A percentile compares a stretch with the other conserved stretches of the same genome.
Evolutionary conservation across 805 yeast genomes (phyloP).

Genomic region (Spathaspora passalidarum): DNA sequence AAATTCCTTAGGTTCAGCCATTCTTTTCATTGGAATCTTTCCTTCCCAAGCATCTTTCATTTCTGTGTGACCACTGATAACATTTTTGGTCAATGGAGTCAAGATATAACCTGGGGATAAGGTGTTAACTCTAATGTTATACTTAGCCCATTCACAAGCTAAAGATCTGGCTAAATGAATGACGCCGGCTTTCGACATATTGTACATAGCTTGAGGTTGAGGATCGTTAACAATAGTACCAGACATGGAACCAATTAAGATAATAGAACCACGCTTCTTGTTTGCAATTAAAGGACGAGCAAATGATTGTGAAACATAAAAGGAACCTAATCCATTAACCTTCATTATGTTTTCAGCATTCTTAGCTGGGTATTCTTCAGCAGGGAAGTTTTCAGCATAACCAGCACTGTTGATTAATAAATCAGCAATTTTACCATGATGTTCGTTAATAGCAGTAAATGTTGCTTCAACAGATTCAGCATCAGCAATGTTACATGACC

Average conservation of each 20-base stretch:
- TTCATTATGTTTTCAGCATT: slow-evolving; percentile 67
- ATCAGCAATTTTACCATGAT: slow-evolving; percentile 60
- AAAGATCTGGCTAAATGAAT: slow-evolving; percentile 73
- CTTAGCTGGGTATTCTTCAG: slow-evolving; percentile 69
- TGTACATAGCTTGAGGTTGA: slow-evolving; percentile 76
- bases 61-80: slow-evolving; percentile 55
- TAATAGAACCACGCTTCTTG: slow-evolving; percentile 57
- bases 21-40: slow-evolving; percentile 71
- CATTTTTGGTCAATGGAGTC: slow-evolving; percentile 75
- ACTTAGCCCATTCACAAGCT: slow-evolving; percentile 81
- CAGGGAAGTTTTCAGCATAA: slow-evolving; percentile 76
- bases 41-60: slow-evolving; percentile 72
- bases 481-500: slow-evolving; percentile 74
- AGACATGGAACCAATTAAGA: slow-evolving; percentile 76
- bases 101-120: slow-evolving; percentile 78
- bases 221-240: slow-evolving; percentile 77
- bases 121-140: slow-evolving; percentile 73
- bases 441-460: slow-evolving; percentile 51
- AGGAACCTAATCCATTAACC: slow-evolving; percentile 72
- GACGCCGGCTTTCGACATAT: slow-evolving; percentile 85
- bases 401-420: slow-evolving; percentile 80
- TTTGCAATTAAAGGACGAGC: slow-evolving; percentile 63
- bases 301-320: slow-evolving; percentile 70
- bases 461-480: slow-evolving; percentile 54
- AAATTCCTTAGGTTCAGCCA: slow-evolving; percentile 84